phyloP scores from a whole-genome alignment of 306 rosid genomes.

The Gynostemma pentaphyllum region DNA sequence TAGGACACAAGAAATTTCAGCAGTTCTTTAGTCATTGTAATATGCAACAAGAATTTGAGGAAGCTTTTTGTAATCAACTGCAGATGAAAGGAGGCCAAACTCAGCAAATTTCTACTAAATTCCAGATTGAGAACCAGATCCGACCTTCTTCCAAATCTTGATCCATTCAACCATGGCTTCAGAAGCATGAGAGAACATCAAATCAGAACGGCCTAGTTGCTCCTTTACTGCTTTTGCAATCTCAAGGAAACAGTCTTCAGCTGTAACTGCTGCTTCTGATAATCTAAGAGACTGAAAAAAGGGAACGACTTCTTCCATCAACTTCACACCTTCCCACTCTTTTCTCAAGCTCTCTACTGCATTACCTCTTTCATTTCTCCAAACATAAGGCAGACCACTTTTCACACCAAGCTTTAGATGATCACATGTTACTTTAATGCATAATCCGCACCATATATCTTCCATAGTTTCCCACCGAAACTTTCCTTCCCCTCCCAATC shows the following conservation, averaged over 20 bases:
- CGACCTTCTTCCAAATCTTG: conserved; percentile 69
- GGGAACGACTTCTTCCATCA: conserved; percentile 94
- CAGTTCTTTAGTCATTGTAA: neutral
- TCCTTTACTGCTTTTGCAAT: conserved; percentile 69
- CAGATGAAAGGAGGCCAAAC: neutral
- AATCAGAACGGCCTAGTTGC: conserved; percentile 64
- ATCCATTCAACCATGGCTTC: conserved; percentile 83
- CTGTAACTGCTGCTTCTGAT: conserved; percentile 46
- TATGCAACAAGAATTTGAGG: neutral
- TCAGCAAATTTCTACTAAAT: neutral
- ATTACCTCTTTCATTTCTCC: conserved; percentile 78
- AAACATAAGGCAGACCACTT: conserved; percentile 84
- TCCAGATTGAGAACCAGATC: conserved; percentile 20
- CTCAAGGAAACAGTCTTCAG: conserved; percentile 66
- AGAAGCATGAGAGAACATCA: conserved; percentile 60
- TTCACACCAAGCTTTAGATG: conserved; percentile 78
- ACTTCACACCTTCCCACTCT: conserved; percentile 96
- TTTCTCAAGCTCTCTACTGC: conserved; percentile 85
- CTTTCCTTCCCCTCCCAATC: conserved; percentile 77
- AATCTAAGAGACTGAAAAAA: conserved; percentile 76
- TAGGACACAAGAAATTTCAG: neutral
- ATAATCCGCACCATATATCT: conserved; percentile 93
- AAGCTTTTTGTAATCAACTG: neutral
- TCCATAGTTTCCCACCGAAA: conserved; percentile 94
- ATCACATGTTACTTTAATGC: conserved; percentile 73